Conservation (phyloP, 345 rosid genomes). For the Eucalyptus guilfoylei region DNA sequence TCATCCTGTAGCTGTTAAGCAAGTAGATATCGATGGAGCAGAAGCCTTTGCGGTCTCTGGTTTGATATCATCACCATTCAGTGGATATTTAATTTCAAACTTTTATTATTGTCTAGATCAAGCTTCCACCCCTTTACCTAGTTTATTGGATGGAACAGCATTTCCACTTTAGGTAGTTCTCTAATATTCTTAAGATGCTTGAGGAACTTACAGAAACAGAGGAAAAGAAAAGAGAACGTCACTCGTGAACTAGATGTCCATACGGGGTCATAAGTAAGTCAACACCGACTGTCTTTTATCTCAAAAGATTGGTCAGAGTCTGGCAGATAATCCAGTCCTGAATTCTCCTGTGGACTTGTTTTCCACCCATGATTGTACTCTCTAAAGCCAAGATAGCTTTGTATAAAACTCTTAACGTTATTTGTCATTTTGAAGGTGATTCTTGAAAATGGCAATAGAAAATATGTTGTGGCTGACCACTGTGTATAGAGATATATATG, state of each 20-base stretch:
- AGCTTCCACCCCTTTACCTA: neutral
- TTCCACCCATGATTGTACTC: neutral
- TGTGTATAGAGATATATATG: neutral
- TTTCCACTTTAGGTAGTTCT: neutral
- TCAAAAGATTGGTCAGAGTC: neutral
- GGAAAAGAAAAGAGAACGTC: neutral
- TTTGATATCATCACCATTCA: slow-evolving; percentile 2
- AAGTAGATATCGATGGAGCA: slow-evolving; percentile 55
- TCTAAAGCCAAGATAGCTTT: neutral
- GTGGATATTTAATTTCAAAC: neutral
- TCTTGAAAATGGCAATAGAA: neutral
- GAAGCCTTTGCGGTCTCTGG: slow-evolving; percentile 74
- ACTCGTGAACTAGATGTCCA: neutral
- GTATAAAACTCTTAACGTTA: neutral
- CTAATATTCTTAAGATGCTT: neutral
- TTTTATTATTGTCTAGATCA: neutral
- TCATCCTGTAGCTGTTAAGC: slow-evolving; percentile 46
- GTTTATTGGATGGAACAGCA: neutral
- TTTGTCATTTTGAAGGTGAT: neutral
- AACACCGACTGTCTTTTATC: neutral
- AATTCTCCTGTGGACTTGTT: neutral
- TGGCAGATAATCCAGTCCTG: neutral
- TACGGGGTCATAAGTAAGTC: neutral
- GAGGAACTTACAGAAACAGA: neutral
- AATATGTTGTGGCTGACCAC: neutral